Conservation (phyloP, 225 moss, liverwort and hornwort species). For the Antitrichia curtipendula region DNA sequence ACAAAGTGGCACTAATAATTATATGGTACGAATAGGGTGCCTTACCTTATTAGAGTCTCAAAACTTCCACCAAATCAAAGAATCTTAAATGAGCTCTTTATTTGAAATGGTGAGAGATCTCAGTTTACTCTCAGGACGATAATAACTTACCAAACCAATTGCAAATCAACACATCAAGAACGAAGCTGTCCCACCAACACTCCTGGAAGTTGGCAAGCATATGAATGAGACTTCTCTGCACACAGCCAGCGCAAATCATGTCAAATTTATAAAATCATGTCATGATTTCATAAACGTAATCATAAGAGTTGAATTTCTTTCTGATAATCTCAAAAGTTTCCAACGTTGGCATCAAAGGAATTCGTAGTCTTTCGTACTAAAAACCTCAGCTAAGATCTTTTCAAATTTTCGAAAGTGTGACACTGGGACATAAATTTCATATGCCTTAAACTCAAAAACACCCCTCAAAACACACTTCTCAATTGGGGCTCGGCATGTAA, state of each 20-base stretch:
- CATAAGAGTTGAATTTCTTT: too few species aligned
- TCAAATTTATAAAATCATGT: too few species aligned
- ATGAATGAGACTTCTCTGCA: constrained; percentile 91
- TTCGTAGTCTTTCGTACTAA: background rate
- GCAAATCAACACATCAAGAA: constrained; percentile 81
- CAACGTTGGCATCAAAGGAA: background rate
- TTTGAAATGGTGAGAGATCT: background rate
- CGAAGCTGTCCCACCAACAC: constrained; percentile 98
- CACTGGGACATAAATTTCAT: background rate
- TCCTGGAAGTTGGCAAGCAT: constrained; percentile 94
- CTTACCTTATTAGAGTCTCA: background rate
- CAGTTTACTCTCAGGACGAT: too few species aligned
- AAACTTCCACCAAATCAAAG: background rate
- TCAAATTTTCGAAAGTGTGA: background rate
- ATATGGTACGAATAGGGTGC: background rate
- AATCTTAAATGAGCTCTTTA: background rate
- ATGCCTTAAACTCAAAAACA: background rate
- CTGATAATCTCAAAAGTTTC: background rate
- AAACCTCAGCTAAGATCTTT: background rate
- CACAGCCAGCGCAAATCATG: background rate
- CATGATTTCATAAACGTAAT: too few species aligned
- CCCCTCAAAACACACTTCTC: background rate
- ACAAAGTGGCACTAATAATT: background rate
- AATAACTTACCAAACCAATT: constrained; percentile 57
- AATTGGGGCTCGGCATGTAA: background rate